Base-by-base conservation (phyloP, 345 rosid species). In the Hirschfeldia incana region DNA sequence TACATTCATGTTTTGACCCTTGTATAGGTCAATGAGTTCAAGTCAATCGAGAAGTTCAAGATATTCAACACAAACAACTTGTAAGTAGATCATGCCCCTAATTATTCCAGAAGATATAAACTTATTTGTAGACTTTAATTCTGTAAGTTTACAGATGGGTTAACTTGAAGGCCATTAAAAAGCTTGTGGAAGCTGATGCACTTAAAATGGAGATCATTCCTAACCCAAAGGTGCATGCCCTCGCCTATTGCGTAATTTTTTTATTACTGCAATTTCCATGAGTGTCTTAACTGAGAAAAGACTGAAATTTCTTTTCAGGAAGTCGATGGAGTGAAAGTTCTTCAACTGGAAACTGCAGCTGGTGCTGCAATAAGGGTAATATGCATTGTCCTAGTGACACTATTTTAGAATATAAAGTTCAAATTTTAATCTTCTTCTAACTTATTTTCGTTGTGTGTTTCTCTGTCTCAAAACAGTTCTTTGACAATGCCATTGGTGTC, bases 11-110 rank as follows among this genome's bases (percentile, higher is more conserved):
- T 73, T 67, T 73, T 65, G 75, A 74, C 17, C 30, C 30, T 76
- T 70, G 55, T 75, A 70, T 87, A 94, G 99, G 97, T 95, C 83
- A 88, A 88, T 69, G 99, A 93, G 69, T 95, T 95, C 94, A 95
- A 95, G 82, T 95, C 98, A 57, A 95, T 95, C 49, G 98, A 93
- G 89, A 95, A 95, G 87, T 95, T 95, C 86, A 95, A 95, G 88
- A 95, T 95, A 82, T 95, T 95, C 92, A 95, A 95, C 72, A 95
- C 99, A 57, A 95, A 93, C 87, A 95, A 93, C 80, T 80, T 95
- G 98, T 93, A 86, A 90, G 94, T 78, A 12, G 6, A 73, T 21
- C 76, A 69, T 27, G 6, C 13, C 69, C 58, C 15, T 55, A 75
- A 17, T 1, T 55, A 11, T 4, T 26, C 46, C 30, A 58, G 13